Conservation (phyloP, 2,329 filamentous ascomycete genomes). For the Epichloe glyceriae region DNA sequence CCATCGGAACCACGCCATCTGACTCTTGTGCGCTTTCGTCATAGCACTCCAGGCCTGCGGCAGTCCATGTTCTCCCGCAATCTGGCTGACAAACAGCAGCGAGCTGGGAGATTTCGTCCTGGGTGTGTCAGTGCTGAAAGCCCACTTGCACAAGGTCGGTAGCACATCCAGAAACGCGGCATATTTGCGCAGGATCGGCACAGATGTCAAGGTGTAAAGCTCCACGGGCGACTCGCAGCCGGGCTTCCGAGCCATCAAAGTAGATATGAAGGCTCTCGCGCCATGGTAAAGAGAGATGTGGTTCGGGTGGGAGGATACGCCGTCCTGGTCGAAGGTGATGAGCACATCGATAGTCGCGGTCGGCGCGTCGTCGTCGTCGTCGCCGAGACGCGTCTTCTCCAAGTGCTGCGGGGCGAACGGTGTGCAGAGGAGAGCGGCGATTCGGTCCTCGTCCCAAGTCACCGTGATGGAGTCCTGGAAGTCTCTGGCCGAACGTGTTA, state of each 20-base stretch:
- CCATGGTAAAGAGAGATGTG: slow-evolving; percentile 83
- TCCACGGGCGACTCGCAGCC: slow-evolving; percentile 63
- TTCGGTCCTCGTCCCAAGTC: slow-evolving; percentile 58
- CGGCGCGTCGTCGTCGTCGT: slow-evolving; percentile 22
- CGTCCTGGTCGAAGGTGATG: slow-evolving; percentile 76
- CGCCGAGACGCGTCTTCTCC: slow-evolving; percentile 20
- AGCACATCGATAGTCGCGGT: slow-evolving; percentile 60
- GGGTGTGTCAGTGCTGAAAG: slow-evolving; percentile 32
- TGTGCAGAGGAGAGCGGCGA: slow-evolving; percentile 56
- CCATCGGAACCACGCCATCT: slow-evolving; percentile 98
- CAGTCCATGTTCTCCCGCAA: slow-evolving; percentile 43
- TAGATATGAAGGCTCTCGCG: slow-evolving; percentile 56
- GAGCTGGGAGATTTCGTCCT: slow-evolving; percentile 17
- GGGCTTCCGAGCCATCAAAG: slow-evolving; percentile 48
- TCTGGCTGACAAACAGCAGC: slow-evolving; percentile 59
- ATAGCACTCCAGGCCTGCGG: slow-evolving; percentile 66
- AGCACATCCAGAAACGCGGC: slow-evolving; percentile 60
- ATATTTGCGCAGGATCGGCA: slow-evolving; percentile 70
- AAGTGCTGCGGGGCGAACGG: slow-evolving; percentile 58
- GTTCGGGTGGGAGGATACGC: slow-evolving; percentile 83
- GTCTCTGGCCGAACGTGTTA: slow-evolving; percentile 20
- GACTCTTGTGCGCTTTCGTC: slow-evolving; percentile 79
- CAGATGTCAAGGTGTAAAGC: slow-evolving; percentile 71
- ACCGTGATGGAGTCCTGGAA: slow-evolving; percentile 85
- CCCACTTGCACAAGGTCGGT: slow-evolving; percentile 46